Base-by-base conservation (phyloP, 2,329 filamentous ascomycete species). In the Fonsecaea monophora region DNA sequence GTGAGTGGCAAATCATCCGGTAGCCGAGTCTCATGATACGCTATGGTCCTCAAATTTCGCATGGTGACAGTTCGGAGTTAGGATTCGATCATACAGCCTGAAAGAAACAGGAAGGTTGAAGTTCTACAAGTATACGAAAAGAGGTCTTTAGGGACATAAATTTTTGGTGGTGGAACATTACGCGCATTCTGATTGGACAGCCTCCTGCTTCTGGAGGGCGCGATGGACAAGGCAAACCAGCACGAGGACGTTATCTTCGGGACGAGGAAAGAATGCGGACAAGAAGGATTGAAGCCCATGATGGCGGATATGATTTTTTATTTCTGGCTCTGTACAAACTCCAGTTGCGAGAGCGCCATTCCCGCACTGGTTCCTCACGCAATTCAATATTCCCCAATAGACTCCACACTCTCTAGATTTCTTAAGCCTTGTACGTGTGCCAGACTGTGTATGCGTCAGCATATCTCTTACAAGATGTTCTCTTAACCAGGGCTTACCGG, bases 21-120 rank as follows among this genome's bases (percentile, higher is more conserved):
- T 70, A 88, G 82, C 72, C 82, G 85, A 81, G 89, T 89, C 76
- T 87, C 83, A 73, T 86, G 85, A 77, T 91, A 89, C 76, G 86
- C 87, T 74, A 93, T 88, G 77, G 89, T 93, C 80, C 88, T 90
- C 73, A 98, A 85, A 79, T 97, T 98, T 77, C 92, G 90, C 94
- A 98, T 98, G 68, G 78, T 82, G 73, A 64, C 68, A 56, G 15
- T 21, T 21, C 53, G 35, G 35, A 15, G 34, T 9, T n/a, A 13
- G 34, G 60, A 48, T 21, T 42, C 62, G n/a, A 25, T 48, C 25
- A 21, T 7, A 30, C 45, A 5, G 45, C 45, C 45, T 50, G 15
- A 45, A 21, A 38, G 42, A 34, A 53, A 30, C 40, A 21, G 45
- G 48, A 66, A 62, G 42, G 45, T 30, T 50, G 45, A 30, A 50